Percentiles rank a stretch among this genome's conserved stretches.
These are phyloP conservation scores for Tubosaeta brunneosetosa DNA, from an alignment of 768 basidiomycete genomes.

Conservation along the genomic window DNA sequence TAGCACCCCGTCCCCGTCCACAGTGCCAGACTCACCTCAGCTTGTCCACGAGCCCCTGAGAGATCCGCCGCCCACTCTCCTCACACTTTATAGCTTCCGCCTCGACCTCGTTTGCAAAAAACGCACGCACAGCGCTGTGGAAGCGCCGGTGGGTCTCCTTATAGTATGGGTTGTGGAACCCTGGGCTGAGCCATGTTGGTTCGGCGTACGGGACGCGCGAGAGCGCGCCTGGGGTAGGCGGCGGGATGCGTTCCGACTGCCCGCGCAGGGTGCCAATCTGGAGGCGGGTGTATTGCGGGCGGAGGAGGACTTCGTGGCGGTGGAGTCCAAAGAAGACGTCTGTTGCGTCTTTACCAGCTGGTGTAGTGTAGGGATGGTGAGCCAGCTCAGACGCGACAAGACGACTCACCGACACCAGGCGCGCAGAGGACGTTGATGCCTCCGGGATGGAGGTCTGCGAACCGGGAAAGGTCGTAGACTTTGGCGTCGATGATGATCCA, in stretches of 20 bases:
- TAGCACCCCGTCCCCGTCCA: too few species aligned
- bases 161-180: conserved; percentile 75
- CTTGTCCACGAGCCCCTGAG: conserved; percentile 79
- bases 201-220: conserved; percentile 83
- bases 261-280: conserved; percentile 62
- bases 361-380: not conserved
- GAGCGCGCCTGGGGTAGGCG: conserved; percentile 54
- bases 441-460: conserved; percentile 81
- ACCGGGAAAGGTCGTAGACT: conserved; percentile 78
- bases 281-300: conserved; percentile 67
- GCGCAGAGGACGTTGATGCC: conserved; percentile 72
- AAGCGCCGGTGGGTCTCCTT: conserved; percentile 68
- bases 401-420: conserved; percentile 53
- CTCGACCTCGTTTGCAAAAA: conserved; percentile 69
- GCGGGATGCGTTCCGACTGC: conserved; percentile 51
- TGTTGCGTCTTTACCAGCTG: conserved; percentile 73
- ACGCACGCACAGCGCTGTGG: conserved; percentile 70
- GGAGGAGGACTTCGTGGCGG: conserved; percentile 70
- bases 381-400: not conserved
- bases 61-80: conserved; percentile 81
- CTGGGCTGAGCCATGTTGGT: conserved; percentile 70
- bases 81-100: conserved; percentile 78
- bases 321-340: conserved; percentile 83
- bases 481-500: conserved; percentile 82
- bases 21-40: conserved; percentile 54